Conservation (phyloP, 192 early-diverging fungal species). For the Globomyces pollinis-pini region DNA sequence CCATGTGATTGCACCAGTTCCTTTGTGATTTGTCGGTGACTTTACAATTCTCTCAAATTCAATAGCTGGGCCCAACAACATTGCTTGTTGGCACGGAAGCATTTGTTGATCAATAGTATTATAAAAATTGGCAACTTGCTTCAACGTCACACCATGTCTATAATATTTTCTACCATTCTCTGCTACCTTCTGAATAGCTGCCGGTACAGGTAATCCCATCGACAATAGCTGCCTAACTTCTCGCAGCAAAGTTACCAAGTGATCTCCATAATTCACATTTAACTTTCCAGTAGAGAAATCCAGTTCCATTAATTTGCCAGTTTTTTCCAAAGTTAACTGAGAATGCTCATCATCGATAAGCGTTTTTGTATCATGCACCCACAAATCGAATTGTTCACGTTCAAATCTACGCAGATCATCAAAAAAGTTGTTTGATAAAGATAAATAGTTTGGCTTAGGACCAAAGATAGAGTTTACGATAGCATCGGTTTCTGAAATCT, state of each 20-base stretch:
- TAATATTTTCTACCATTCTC: conserved; percentile 41
- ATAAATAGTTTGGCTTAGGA: conserved; percentile 17
- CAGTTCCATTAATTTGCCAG: conserved; percentile 43
- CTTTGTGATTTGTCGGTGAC: conserved; percentile 27
- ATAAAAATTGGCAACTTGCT: conserved; percentile 56
- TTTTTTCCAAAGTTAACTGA: conserved; percentile 7
- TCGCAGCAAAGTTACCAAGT: conserved; percentile 36
- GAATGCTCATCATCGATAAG: conserved; percentile 18
- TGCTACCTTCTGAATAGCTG: conserved; percentile 29
- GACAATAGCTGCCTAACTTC: conserved; percentile 44
- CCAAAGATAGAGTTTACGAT: conserved; percentile 25
- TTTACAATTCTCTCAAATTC: conserved; percentile 46
- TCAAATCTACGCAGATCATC: conserved; percentile 30
- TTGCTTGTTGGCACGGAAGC: conserved; percentile 45
- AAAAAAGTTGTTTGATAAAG: conserved; percentile 19
- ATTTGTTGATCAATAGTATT: conserved; percentile 59
- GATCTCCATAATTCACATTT: conserved; percentile 42
- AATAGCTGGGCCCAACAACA: conserved; percentile 45
- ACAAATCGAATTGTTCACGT: conserved; percentile 35
- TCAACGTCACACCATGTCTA: conserved; percentile 42
- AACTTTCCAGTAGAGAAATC: conserved; percentile 37
- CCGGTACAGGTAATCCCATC: conserved; percentile 42
- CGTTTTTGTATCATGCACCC: conserved; percentile 28
- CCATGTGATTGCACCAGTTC: conserved; percentile 26
- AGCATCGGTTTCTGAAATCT: conserved; percentile 26